Evolutionary conservation across 2,329 filamentous ascomycete species (phyloP).

Genomic region (Periconia macrospinosa): DNA sequence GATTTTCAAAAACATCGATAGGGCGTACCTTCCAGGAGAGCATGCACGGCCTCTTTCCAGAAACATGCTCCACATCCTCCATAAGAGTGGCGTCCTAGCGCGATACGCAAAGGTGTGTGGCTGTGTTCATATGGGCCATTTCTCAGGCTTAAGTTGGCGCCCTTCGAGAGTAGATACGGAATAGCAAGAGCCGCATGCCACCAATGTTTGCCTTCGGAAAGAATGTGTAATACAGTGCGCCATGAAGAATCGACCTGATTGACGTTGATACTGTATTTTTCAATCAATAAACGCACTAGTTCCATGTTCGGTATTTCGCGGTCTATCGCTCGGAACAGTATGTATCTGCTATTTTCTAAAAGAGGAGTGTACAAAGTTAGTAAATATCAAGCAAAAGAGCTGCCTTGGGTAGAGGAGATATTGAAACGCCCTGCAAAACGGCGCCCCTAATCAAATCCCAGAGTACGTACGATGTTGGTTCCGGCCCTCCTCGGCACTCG

Average conservation of each 20-base stretch:
- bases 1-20: conserved; percentile 8
- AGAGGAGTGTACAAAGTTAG: too few relatives aligned
- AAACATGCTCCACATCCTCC: not conserved
- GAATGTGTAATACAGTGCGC: conserved; percentile 4
- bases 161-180: conserved; percentile 15
- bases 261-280: conserved; percentile 13
- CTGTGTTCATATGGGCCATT: conserved; percentile 12
- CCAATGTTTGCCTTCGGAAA: conserved; percentile 6
- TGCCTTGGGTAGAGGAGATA: too few relatives aligned
- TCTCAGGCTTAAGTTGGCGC: conserved; percentile 11
- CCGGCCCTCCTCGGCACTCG: too few relatives aligned
- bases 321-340: conserved; percentile 1
- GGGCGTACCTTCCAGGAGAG: conserved; percentile 9
- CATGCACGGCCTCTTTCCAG: conserved; percentile 7
- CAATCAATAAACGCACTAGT: conserved; percentile 15
- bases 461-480: too few relatives aligned
- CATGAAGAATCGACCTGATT: conserved; percentile 2
- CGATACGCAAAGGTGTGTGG: conserved; percentile 30
- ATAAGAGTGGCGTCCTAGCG: not conserved
- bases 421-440: too few relatives aligned
- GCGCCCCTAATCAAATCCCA: too few relatives aligned
- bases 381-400: too few relatives aligned
- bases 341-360: not conserved
- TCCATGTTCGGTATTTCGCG: conserved; percentile 16
- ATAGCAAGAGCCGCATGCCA: conserved; percentile 17